Evolutionary conservation across 805 yeast genomes (phyloP), one percentile per base, ranked within the genome.

Genomic region (Cyberlindnera japonica): DNA sequence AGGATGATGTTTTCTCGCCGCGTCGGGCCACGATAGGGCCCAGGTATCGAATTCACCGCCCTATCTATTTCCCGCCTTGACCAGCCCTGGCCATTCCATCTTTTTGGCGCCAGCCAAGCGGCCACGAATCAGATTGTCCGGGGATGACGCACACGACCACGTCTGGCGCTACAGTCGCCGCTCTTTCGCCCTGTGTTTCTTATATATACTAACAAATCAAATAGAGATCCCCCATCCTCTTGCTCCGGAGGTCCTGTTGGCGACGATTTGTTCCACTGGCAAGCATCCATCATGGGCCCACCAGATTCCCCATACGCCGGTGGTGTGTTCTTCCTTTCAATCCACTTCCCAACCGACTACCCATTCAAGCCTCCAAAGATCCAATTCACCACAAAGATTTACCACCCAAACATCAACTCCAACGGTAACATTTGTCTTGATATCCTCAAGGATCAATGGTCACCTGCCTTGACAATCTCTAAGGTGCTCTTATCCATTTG

Each of bases 191-290:
- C n/a, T n/a, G n/a, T n/a, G n/a, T n/a, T n/a, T n/a, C n/a, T n/a
- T n/a, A n/a, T 25, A 25, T 25, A 13, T 49, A 54, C 59, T 53
- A 55, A 55, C 57, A 17, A 21, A 18, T 16, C 12, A 8, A 31
- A 5, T 55, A 88, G 96, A 75, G 99, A 91, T 65, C 99, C 99
- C 50, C 98, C 98, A 57, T 85, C 97, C 48, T 90, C 96, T 33
- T 93, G 98, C 69, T 89, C 97, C 18, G 99, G 99, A 10, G 99
- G 99, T 30, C 99, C 99, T 55, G 93, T 88, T 33, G 97, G 97
- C 35, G 98, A 93, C 57, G 99, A 91, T 66, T 72, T 91, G 61
- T 93, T 84, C 71, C 98, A 91, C 73, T 93, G 99, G 99, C 98
- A 93, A 71, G 99, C 98, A 30, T 90, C 98, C 32, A 93, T 93